Conservation (phyloP, 129 eudicot species). For the Helianthus annuus region DNA sequence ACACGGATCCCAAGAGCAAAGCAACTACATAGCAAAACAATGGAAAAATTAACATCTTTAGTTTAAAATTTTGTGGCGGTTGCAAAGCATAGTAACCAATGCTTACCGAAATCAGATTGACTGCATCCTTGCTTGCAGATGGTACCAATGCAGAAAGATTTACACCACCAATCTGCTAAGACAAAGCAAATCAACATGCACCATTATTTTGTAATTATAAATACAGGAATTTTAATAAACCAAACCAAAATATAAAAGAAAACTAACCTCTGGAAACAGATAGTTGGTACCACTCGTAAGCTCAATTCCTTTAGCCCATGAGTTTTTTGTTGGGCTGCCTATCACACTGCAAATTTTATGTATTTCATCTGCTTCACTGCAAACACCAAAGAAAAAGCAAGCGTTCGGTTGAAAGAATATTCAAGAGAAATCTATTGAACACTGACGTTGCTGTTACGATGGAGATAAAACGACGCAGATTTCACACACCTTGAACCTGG, state of each 20-base stretch:
- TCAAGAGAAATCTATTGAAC: neutral
- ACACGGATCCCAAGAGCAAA: constrained; percentile 96
- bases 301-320: constrained; percentile 76
- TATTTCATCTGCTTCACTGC: constrained; percentile 98
- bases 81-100: neutral
- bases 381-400: neutral
- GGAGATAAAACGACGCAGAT: neutral
- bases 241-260: neutral
- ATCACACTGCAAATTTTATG: constrained; percentile 87
- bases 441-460: neutral
- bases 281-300: constrained; percentile 72
- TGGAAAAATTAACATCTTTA: neutral
- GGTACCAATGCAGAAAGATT: constrained; percentile 73
- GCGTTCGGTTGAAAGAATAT: neutral
- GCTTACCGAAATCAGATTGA: constrained; percentile 72
- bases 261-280: constrained; percentile 80
- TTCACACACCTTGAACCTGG: constrained; percentile 84
- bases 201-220: neutral
- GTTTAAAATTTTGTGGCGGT: neutral
- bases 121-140: constrained; percentile 88
- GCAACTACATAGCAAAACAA: constrained; percentile 49
- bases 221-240: neutral
- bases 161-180: constrained; percentile 67
- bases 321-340: constrained; percentile 68
- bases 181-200: neutral